Evolutionary conservation across 2,329 filamentous ascomycete species (phyloP).

Genomic region (Diplodia intermedia): DNA sequence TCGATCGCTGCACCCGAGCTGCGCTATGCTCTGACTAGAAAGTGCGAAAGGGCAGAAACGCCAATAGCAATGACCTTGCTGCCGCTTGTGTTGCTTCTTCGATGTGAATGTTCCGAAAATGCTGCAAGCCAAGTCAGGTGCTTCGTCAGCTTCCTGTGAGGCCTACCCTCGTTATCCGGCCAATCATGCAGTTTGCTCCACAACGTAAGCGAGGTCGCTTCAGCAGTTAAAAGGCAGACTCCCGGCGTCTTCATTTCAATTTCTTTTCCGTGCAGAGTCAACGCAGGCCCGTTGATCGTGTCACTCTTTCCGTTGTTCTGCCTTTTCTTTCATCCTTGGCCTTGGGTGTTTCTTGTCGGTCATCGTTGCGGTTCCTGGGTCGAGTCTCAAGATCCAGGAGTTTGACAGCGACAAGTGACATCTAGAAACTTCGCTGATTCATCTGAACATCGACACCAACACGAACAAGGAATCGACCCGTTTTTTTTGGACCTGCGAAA

Average conservation of each 20-base stretch:
- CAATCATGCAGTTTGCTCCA: not conserved
- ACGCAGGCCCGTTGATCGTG: constrained; percentile 5
- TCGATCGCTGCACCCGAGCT: not conserved
- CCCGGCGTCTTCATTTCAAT: not conserved
- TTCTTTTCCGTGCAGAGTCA: constrained; percentile 7
- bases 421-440: constrained; percentile 1
- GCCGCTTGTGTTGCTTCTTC: not conserved
- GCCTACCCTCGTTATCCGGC: not conserved
- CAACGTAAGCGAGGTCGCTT: not conserved
- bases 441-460: not conserved
- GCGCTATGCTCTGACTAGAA: not conserved
- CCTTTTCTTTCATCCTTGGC: not conserved
- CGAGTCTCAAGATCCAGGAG: not conserved
- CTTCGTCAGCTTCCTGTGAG: not conserved
- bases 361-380: not conserved
- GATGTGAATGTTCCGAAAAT: not conserved
- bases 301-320: not conserved
- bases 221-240: not conserved
- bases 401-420: not conserved
- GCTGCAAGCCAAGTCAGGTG: not conserved
- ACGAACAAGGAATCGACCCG: not conserved
- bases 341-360: not conserved
- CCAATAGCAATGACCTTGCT: not conserved
- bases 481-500: not conserved
- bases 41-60: no score